Conservation (phyloP, 2,329 filamentous ascomycete species). For the Davidsoniella australis region DNA sequence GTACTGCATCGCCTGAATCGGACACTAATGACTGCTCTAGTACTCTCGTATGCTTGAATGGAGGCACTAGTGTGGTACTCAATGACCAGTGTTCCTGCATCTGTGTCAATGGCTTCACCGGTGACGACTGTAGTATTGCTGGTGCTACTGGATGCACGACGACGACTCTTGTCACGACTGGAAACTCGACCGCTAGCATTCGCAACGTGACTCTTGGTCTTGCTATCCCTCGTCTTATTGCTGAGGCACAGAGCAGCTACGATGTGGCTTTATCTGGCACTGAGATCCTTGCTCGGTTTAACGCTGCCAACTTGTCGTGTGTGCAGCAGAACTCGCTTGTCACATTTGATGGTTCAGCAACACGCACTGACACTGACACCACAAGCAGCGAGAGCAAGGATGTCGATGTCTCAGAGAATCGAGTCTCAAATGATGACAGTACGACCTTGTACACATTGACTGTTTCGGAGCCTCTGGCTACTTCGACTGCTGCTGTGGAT, state of each 20-base stretch:
- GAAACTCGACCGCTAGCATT: constrained; percentile 23
- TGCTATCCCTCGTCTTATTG: constrained; percentile 58
- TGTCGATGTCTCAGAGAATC: constrained; percentile 1
- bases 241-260: constrained; percentile 48
- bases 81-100: constrained; percentile 63
- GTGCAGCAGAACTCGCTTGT: constrained; percentile 74
- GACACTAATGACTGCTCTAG: constrained; percentile 37
- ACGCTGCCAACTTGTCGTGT: constrained; percentile 59
- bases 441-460: not conserved
- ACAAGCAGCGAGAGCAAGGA: constrained; percentile 14
- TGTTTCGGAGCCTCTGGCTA: not conserved
- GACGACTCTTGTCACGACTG: constrained; percentile 26
- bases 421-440: not conserved
- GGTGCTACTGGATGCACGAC: constrained; percentile 36
- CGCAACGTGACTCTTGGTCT: constrained; percentile 64
- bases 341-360: constrained; percentile 50
- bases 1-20: constrained; percentile 19
- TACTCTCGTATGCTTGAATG: constrained; percentile 55
- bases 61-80: constrained; percentile 57
- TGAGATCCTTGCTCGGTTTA: constrained; percentile 60
- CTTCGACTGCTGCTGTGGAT: not conserved
- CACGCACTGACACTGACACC: constrained; percentile 19
- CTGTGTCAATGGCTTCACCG: constrained; percentile 74
- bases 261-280: constrained; percentile 56
- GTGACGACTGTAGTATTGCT: constrained; percentile 31